Evolutionary conservation across 306 rosid genomes (phyloP).

Genomic region (Sicyos edulis): DNA sequence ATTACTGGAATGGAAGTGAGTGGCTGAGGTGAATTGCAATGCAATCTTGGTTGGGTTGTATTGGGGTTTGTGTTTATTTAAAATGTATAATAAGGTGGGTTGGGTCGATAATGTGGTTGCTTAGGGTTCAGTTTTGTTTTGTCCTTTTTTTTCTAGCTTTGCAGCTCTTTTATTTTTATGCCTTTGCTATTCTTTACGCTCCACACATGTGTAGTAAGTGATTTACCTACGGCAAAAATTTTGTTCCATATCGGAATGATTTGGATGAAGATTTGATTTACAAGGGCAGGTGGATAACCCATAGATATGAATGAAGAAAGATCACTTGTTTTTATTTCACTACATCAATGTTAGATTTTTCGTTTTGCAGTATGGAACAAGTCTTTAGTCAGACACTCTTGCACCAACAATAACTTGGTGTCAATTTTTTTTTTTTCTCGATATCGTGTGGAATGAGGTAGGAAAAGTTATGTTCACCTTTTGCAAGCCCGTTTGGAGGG

Average conservation of each 20-base stretch:
- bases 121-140: conserved; percentile 6
- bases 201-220: neutral
- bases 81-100: conserved; percentile 8
- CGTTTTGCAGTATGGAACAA: too few species aligned
- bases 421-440: too few species aligned
- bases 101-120: neutral
- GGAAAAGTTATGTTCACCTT: too few species aligned
- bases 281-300: too few species aligned
- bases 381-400: too few species aligned
- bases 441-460: too few species aligned
- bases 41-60: neutral
- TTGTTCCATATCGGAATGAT: neutral
- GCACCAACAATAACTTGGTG: too few species aligned
- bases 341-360: too few species aligned
- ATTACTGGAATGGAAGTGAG: neutral
- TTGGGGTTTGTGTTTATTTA: neutral
- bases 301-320: too few species aligned
- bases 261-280: too few species aligned
- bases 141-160: conserved; percentile 11
- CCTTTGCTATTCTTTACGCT: neutral
- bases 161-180: neutral
- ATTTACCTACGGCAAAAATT: neutral
- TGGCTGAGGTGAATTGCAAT: neutral
- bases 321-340: too few species aligned
- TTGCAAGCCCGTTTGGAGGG: too few species aligned